Conservation (phyloP, 139 green algal species). For the Auxenochlorella protothecoides region DNA sequence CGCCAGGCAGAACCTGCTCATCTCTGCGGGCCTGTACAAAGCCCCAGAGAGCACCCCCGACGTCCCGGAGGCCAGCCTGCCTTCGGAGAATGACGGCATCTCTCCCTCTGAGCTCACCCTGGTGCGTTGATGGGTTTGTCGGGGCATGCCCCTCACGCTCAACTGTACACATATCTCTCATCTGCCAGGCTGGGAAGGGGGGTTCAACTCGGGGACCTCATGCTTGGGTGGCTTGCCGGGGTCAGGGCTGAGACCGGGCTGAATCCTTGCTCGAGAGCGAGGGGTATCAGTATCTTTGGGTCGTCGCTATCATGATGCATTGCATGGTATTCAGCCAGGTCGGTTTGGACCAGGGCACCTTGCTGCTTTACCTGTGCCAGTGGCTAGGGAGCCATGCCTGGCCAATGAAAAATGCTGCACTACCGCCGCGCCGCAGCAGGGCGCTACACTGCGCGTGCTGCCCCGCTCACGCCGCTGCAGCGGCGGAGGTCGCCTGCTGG, state of each 20-base stretch:
- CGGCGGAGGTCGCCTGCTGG: background rate
- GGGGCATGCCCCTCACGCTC: too few relatives aligned
- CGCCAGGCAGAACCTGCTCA: constrained; percentile 47
- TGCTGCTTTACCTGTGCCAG: background rate
- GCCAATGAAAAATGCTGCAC: background rate
- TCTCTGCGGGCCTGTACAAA: constrained; percentile 48
- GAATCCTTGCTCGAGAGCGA: too few relatives aligned
- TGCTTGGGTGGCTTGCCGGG: too few relatives aligned
- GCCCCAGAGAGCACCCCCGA: background rate
- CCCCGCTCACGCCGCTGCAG: background rate
- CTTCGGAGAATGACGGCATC: too few relatives aligned
- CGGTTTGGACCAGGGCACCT: background rate
- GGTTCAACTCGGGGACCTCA: background rate
- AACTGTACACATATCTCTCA: background rate
- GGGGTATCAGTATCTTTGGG: too few relatives aligned
- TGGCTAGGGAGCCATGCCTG: too few relatives aligned
- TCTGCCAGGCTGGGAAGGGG: background rate
- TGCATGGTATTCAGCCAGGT: background rate
- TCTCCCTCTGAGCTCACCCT: too few relatives aligned
- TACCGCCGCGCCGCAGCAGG: background rate
- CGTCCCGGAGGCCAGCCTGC: too few relatives aligned
- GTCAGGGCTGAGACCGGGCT: too few relatives aligned
- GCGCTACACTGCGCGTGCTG: too few relatives aligned
- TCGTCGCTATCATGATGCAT: too few relatives aligned
- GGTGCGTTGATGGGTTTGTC: too few relatives aligned